Base-by-base conservation (phyloP, 2,329 filamentous ascomycete genomes). In the Aspergillus fructus region DNA sequence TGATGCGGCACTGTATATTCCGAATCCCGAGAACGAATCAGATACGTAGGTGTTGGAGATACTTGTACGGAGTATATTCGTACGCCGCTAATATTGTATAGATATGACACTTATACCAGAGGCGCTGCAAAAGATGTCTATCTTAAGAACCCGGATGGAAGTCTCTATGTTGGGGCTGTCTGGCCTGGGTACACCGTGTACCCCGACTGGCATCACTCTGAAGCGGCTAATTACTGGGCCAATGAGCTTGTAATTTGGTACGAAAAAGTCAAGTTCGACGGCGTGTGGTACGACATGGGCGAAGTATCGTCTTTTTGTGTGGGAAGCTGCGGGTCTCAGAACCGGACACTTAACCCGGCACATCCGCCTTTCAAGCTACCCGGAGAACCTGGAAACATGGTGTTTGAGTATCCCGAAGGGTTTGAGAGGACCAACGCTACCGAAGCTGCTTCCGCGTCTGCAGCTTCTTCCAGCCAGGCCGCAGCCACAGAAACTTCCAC, bases 381-480 rank as follows among this genome's bases (percentile, higher is more conserved):
- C 0, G 88, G 88, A 0, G 86, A 89, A 62, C 79, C 81, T 1
- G 85, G 85, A 5, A 83, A 83, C 64, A 67, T 85, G 15, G 77
- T 86, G 42, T 83, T 83, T 49, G 74, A 78, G 45, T 90, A 88
- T 59, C 89, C 89, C 0, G 88, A 91, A 71, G 83, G 81, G 5
- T 91, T 91, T 75, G 84, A 88, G 55, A 63, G 85, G 46, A 89
- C 85, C 15, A 91, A 91, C 66, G 73, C 81, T 1, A 89, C 87
- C 0, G 87, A 90, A 68, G 86, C 86, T 2, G 79, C 85, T 0
- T 79, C 82, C 1, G 86, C 82, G 0, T 82, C 83, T 1, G 77
- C 84, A 0, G 79, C 80, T 5, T 79, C 82, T 3, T 76, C 79
- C 1, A 80, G 77, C 40, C 83, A 86, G 64, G 78, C 73, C 19